Evolutionary conservation across 2,329 filamentous ascomycete species (phyloP).

Genomic region (Volutella citrinella): DNA sequence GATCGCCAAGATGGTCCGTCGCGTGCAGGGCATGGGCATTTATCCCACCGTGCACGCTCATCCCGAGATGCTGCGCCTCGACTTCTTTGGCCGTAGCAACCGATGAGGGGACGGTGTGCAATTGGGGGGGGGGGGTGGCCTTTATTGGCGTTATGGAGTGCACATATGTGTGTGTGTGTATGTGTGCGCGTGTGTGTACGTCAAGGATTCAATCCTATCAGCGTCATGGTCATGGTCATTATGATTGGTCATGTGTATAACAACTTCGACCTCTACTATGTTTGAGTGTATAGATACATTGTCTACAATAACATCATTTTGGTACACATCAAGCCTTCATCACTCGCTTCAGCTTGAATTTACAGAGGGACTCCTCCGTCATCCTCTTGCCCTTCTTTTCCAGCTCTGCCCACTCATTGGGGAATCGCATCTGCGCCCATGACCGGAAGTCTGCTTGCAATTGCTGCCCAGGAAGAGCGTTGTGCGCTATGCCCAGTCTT

Average conservation of each 20-base stretch:
- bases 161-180: too few relatives aligned
- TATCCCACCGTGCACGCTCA: constrained; percentile 90
- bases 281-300: constrained; percentile 37
- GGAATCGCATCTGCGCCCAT: constrained; percentile 70
- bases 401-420: constrained; percentile 66
- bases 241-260: constrained; percentile 33
- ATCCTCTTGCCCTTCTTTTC: constrained; percentile 48
- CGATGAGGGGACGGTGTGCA: constrained; percentile 10
- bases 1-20: constrained; percentile 87
- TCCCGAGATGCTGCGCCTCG: constrained; percentile 68
- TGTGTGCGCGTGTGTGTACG: too few relatives aligned
- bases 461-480: constrained; percentile 63
- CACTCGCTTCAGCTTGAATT: constrained; percentile 48
- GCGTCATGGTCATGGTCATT: constrained; percentile 26
- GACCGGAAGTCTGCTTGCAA: constrained; percentile 68
- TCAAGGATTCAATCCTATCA: too few relatives aligned
- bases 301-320: constrained; percentile 26
- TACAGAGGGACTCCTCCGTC: constrained; percentile 42
- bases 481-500: constrained; percentile 76
- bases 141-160: too few relatives aligned
- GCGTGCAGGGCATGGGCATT: constrained; percentile 83
- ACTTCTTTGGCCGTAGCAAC: constrained; percentile 27
- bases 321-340: constrained; percentile 45
- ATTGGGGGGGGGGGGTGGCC: too few relatives aligned
- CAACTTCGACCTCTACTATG: constrained; percentile 28